A percentile compares a stretch with the other conserved stretches of the same genome.
Conservation (phyloP, 1,284 basidiomycete species). For the Neolentinus lepideus region DNA sequence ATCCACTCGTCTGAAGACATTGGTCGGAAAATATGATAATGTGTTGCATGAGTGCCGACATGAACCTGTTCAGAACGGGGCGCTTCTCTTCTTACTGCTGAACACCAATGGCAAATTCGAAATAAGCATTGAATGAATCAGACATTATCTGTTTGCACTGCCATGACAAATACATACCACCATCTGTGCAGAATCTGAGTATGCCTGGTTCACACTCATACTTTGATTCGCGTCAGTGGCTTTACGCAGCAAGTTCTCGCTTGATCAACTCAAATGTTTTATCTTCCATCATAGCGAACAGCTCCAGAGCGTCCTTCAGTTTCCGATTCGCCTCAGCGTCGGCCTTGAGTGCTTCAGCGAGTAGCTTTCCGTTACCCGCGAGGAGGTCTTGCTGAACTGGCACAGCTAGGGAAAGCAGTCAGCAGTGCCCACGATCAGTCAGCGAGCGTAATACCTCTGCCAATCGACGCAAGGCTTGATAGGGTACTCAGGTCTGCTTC, state of each 20-base stretch:
- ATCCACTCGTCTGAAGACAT: no score
- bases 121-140: no score
- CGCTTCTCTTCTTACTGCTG: no score
- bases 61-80: no score
- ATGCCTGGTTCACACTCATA: no score
- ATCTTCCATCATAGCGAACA: slow-evolving; percentile 36
- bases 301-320: slow-evolving; percentile 33
- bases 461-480: neutral
- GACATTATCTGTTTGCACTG: no score
- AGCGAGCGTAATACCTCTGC: neutral
- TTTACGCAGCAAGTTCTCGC: neutral
- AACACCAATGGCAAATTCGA: no score
- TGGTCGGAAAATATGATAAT: no score
- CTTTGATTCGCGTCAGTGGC: neutral
- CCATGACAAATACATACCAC: no score
- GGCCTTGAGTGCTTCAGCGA: slow-evolving; percentile 26
- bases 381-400: slow-evolving; percentile 26
- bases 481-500: neutral
- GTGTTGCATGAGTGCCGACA: no score
- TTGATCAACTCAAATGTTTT: slow-evolving; percentile 28
- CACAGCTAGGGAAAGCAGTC: neutral
- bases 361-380: slow-evolving; percentile 22
- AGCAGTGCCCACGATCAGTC: neutral
- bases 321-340: slow-evolving; percentile 34
- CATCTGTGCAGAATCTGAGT: no score